Evolutionary conservation across 768 basidiomycete species (phyloP), one percentile per base, ranked within the genome.

Genomic region (Tylopilus rubrobrunneus): DNA sequence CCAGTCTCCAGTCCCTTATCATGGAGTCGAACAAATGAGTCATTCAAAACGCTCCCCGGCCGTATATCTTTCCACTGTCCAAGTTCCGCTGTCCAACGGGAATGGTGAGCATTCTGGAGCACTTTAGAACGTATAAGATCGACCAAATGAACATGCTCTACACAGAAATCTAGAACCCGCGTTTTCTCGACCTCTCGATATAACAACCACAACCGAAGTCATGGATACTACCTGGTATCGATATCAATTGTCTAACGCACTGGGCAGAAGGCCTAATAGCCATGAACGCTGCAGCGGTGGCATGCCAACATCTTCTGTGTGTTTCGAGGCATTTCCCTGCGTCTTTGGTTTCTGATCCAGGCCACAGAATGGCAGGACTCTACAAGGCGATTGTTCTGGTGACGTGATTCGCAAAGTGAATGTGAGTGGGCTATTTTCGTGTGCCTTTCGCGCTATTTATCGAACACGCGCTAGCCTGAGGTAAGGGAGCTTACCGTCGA

Each of bases 81-180:
- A 37, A 1, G 1, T 5, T 31, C 45, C 1, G 15, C 57, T 2
- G 15, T 29, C 46, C 47, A 45, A 29, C 29, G 15, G 36, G 15
- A 14, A 45, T 59, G 47, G n/a, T 45, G 15, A 23, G 42, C 31
- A 40, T 21, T 14, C 11, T 58, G 56, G 57, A 59, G 39, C 3
- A n/a, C 19, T 15, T 14, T 7, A 12, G 3, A 15, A 23, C 19
- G 9, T 51, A 49, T 51, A 40, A 45, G 36, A 21, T 37, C 36
- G 17, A 25, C 25, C 25, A 25, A 25, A 25, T 25, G 3, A 25
- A 5, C 25, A 3, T 25, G 25, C 25, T 25, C 25, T 25, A 3
- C 25, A 25, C 25, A 25, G 25, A 25, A 25, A 25, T 25, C 34
- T 34, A 12, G 17, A 37, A 37, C 37, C 5, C 7, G 17, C 15